Evolutionary conservation across 164 flowering plant species (phyloP), one percentile per base, ranked within the genome.

Genomic region (Vitis labrusca): DNA sequence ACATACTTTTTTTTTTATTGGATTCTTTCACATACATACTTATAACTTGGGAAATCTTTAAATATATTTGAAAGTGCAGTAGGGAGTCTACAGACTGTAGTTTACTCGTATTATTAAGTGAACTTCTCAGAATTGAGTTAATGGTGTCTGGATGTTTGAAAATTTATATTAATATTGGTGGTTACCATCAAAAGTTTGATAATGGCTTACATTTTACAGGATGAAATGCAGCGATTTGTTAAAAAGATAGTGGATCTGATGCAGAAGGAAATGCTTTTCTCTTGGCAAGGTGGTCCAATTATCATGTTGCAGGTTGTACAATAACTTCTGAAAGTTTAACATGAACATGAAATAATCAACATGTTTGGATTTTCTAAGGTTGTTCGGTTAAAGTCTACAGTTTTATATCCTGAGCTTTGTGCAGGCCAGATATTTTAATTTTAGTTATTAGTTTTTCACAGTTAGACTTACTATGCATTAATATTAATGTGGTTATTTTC

Each of bases 211-310:
- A 23, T 23, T 58, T 72, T 69, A 57, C 80, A 94, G 99, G 87
- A 69, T 65, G 95, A 94, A 83, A 92, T 94, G 99, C 85, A 91
- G 71, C 85, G 89, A 13, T 92, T 86, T 80, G 95, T 91, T 29
- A 84, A 74, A 70, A 89, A 82, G 85, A 86, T 94, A 13, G 95
- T 92, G 63, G 90, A 89, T 76, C 64, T 94, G 77, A 91, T 94
- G 97, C 82, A 69, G 65, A 84, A 87, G 61, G 95, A 89, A 66
- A 85, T 50, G 84, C 90, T 94, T 5, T 89, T 91, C 60, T 87
- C 89, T 51, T 94, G 97, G 97, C 99, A 94, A 86, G 99, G 99
- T 74, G 99, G 99, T 63, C 97, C 99, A 9, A 85, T 92, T 70
- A 92, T 94, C 70, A 71, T 94, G 88, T 73, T 89, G 82, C 99